A percentile compares a stretch with the other conserved stretches of the same genome.
phyloP scores from a whole-genome alignment of 192 early-diverging fungal genomes.

The Coemansia biformis region DNA sequence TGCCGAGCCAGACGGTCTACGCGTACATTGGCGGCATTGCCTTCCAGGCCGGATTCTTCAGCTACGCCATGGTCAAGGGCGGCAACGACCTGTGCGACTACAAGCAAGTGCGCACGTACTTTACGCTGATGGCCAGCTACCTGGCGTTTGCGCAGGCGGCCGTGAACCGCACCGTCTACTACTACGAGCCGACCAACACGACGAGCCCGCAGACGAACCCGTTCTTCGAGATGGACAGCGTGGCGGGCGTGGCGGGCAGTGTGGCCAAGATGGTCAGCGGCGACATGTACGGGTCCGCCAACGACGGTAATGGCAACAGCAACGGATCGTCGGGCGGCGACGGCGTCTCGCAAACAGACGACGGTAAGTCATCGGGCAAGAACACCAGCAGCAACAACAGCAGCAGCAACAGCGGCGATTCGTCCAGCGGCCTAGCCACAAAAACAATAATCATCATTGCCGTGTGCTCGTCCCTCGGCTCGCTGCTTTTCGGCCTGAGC shows the following conservation, averaged over 20 bases:
- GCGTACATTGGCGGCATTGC: slow-evolving; percentile 2
- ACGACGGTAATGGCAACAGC: neutral
- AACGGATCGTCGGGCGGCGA: too few relatives aligned
- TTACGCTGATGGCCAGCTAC: slow-evolving; percentile 18
- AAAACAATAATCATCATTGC: slow-evolving; percentile 7
- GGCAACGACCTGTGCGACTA: slow-evolving; percentile 16
- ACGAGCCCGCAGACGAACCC: slow-evolving; percentile 2
- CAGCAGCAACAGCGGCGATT: too few relatives aligned
- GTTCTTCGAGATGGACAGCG: slow-evolving; percentile 3
- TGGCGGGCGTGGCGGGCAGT: neutral
- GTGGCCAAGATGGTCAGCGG: neutral
- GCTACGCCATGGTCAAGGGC: slow-evolving; percentile 10
- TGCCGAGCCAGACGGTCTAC: slow-evolving; percentile 16
- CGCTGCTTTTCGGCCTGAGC: slow-evolving; percentile 1
- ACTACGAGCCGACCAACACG: neutral
- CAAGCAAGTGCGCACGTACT: slow-evolving; percentile 13
- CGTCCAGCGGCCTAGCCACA: neutral
- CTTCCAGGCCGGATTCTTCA: slow-evolving; percentile 23
- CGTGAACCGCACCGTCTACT: slow-evolving; percentile 10
- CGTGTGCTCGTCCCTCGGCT: slow-evolving; percentile 11
- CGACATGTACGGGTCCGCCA: neutral
- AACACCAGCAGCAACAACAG: too few relatives aligned
- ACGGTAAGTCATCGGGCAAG: too few relatives aligned
- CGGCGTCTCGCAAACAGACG: too few relatives aligned
- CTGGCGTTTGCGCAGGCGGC: slow-evolving; percentile 10